Evolutionary conservation across 148 eudicot genomes (phyloP).

Genomic region (Cornus controversa): DNA sequence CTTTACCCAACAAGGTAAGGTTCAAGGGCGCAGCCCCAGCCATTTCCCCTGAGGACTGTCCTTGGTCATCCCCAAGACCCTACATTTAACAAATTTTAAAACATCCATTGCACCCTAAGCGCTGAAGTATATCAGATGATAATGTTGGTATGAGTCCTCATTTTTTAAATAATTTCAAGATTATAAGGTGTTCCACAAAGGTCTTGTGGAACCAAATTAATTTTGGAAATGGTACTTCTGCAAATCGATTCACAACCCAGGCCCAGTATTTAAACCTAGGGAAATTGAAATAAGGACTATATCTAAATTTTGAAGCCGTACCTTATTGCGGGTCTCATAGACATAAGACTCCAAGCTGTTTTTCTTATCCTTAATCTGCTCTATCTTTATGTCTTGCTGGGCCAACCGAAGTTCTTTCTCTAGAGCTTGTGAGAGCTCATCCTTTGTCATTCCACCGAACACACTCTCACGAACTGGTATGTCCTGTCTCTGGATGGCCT

Average conservation of each 20-base stretch:
- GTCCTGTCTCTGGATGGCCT: slow-evolving; percentile 37
- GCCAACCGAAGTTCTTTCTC: slow-evolving; percentile 61
- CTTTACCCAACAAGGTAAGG: not conserved
- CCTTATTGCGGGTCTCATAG: slow-evolving; percentile 94
- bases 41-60: not conserved
- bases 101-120: not conserved
- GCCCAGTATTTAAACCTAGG: not conserved
- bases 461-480: slow-evolving; percentile 44
- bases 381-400: slow-evolving; percentile 71
- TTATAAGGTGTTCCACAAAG: not conserved
- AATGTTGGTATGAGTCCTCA: not conserved
- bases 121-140: not conserved
- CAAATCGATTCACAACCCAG: not conserved
- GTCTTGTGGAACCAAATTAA: not conserved
- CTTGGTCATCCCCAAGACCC: not conserved
- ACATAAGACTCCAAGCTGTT: slow-evolving; percentile 86
- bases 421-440: slow-evolving; percentile 60
- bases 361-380: slow-evolving; percentile 89
- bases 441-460: slow-evolving; percentile 46
- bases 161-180: not conserved
- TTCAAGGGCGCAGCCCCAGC: not conserved
- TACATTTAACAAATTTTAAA: not conserved
- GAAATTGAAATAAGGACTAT: not conserved
- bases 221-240: too few relatives aligned
- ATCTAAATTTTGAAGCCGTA: slow-evolving; percentile 19